Evolutionary conservation across 75 land plant species (phyloP).

Genomic region (Chamaecyparis obtusa): DNA sequence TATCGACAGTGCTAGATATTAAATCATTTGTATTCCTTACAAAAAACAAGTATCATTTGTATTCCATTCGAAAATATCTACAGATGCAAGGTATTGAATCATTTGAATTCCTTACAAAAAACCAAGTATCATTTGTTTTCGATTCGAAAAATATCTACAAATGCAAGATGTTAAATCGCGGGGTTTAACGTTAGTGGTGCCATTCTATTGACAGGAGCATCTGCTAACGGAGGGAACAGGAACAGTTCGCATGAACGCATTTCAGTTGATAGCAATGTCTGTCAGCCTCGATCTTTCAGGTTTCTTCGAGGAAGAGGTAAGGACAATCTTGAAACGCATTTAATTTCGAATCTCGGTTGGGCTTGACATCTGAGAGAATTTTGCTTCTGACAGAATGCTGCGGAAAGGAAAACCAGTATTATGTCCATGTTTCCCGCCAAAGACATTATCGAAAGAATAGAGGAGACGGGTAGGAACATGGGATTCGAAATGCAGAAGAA

Average conservation of each 20-base stretch:
- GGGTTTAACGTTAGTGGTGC: too few species aligned
- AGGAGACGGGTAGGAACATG: constrained; percentile 42
- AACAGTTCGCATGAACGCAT: constrained; percentile 57
- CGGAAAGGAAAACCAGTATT: constrained; percentile 67
- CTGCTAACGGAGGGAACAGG: constrained; percentile 13
- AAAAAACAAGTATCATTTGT: too few species aligned
- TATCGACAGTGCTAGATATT: too few species aligned
- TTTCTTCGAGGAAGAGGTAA: constrained; percentile 70
- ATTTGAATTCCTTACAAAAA: too few species aligned
- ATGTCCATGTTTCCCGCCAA: constrained; percentile 56
- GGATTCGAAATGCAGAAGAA: constrained; percentile 50
- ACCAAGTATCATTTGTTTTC: too few species aligned
- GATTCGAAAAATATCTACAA: too few species aligned
- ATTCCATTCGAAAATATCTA: too few species aligned
- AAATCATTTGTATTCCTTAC: too few species aligned
- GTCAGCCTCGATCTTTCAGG: constrained; percentile 67
- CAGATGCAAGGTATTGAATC: too few species aligned
- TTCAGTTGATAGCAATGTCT: constrained; percentile 76
- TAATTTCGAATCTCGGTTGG: not conserved
- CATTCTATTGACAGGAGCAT: constrained; percentile 20
- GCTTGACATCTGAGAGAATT: not conserved
- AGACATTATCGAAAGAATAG: constrained; percentile 58
- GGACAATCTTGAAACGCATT: not conserved
- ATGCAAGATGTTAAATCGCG: too few species aligned
- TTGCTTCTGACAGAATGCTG: constrained; percentile 26